phyloP scores from a whole-genome alignment of 73 alveolate species.

The Paramecium pentaurelia region DNA sequence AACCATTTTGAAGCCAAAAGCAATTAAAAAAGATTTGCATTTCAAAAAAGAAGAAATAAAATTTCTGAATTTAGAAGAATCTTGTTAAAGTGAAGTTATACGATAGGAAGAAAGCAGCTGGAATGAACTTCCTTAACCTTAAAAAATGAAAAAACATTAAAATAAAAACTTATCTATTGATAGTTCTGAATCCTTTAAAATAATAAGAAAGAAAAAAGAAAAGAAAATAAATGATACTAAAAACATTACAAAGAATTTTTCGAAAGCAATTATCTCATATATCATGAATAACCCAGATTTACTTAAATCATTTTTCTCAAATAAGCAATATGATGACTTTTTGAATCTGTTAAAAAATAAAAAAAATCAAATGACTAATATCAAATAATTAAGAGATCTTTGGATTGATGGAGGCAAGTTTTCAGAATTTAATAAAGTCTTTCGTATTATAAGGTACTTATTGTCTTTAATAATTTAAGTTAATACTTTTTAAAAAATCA shows the following conservation, averaged over 20 bases:
- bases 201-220: background rate
- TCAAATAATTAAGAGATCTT: background rate
- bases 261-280: constrained; percentile 48
- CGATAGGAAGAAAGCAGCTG: background rate
- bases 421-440: background rate
- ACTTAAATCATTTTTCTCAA: background rate
- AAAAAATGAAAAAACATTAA: background rate
- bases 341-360: background rate
- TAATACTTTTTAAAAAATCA: background rate
- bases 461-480: background rate
- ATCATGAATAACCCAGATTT: constrained; percentile 41
- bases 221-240: constrained; percentile 42
- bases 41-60: background rate
- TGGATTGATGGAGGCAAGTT: background rate
- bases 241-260: constrained; percentile 45
- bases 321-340: background rate
- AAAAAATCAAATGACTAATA: background rate
- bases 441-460: background rate
- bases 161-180: background rate
- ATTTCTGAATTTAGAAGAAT: background rate
- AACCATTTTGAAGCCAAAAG: background rate
- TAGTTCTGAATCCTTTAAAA: background rate
- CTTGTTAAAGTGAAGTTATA: background rate
- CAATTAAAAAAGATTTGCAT: background rate
- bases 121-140: background rate